A percentile compares a stretch with the other conserved stretches of the same genome.
phyloP scores from a whole-genome alignment of 2,329 filamentous ascomycete species.

The Didymella pomorum region DNA sequence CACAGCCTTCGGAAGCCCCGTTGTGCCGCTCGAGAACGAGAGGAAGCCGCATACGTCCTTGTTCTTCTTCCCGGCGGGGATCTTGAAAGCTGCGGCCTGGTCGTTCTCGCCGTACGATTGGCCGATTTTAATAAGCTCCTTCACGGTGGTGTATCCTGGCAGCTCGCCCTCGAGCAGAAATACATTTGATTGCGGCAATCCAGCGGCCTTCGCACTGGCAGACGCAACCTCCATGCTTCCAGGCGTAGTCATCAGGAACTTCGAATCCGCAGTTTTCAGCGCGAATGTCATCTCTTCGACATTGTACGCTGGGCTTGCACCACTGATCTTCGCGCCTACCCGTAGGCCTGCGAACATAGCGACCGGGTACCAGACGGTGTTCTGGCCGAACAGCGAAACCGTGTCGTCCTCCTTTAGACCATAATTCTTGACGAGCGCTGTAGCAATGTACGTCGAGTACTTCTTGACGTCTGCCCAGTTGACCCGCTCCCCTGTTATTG shows the following conservation, averaged over 20 bases:
- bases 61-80: slow-evolving; percentile 63
- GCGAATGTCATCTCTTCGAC: slow-evolving; percentile 74
- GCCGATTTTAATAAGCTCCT: slow-evolving; percentile 56
- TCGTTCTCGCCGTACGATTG: slow-evolving; percentile 52
- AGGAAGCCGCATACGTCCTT: slow-evolving; percentile 63
- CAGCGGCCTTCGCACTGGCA: slow-evolving; percentile 62
- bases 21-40: slow-evolving; percentile 49
- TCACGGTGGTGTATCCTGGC: slow-evolving; percentile 59
- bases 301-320: slow-evolving; percentile 71
- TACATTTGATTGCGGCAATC: slow-evolving; percentile 60
- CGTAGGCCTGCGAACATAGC: slow-evolving; percentile 66
- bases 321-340: slow-evolving; percentile 65
- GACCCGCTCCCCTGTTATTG: slow-evolving; percentile 65
- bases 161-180: slow-evolving; percentile 65
- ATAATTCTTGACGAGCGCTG: slow-evolving; percentile 64
- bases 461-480: slow-evolving; percentile 66
- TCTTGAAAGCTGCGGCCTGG: slow-evolving; percentile 59
- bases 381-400: slow-evolving; percentile 68
- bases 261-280: slow-evolving; percentile 64
- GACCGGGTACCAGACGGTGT: slow-evolving; percentile 73
- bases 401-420: slow-evolving; percentile 64
- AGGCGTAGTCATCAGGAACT: slow-evolving; percentile 65
- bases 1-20: slow-evolving; percentile 50
- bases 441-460: slow-evolving; percentile 66
- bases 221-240: slow-evolving; percentile 64